Percentiles rank a stretch among this genome's conserved stretches.
Evolutionary conservation across 805 yeast species (phyloP).

Genomic region (Cyberlindnera lachancei): DNA sequence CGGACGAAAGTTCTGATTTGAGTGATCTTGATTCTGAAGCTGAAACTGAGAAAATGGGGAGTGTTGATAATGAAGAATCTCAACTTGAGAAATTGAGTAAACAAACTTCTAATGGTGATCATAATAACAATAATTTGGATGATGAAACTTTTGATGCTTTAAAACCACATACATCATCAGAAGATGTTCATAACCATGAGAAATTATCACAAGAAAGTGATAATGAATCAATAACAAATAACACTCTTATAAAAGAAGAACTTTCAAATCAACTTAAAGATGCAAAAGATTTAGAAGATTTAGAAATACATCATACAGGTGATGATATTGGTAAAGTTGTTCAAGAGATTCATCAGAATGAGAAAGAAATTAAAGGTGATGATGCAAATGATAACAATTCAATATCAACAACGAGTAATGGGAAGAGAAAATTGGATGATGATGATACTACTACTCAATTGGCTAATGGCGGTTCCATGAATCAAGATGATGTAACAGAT

Average conservation of each 20-base stretch:
- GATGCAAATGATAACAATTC: constrained; percentile 8
- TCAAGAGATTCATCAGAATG: constrained; percentile 6
- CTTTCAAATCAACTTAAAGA: constrained; percentile 15
- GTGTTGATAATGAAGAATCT: constrained; percentile 24
- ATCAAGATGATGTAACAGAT: too few species aligned
- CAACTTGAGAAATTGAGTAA: constrained; percentile 35
- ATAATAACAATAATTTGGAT: too few species aligned
- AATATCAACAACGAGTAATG: constrained; percentile 2
- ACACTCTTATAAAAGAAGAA: constrained; percentile 19
- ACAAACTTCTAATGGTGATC: too few species aligned
- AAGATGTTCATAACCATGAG: too few species aligned
- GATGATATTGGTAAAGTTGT: constrained; percentile 18
- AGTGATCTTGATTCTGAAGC: constrained; percentile 74
- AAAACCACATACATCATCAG: too few species aligned
- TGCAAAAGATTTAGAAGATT: constrained; percentile 17
- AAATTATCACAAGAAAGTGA: too few species aligned
- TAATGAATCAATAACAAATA: too few species aligned
- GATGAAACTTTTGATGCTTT: too few species aligned
- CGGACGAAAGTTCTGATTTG: constrained; percentile 34
- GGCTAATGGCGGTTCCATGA: too few species aligned
- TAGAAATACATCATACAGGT: constrained; percentile 16
- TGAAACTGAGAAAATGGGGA: constrained; percentile 82
- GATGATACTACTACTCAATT: too few species aligned
- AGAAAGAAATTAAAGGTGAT: constrained; percentile 3
- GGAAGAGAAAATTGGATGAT: constrained; percentile 8